These are phyloP conservation scores for Tetracladium maxilliforme DNA, from an alignment of 2,329 filamentous ascomycete species.

Conservation along the genomic window DNA sequence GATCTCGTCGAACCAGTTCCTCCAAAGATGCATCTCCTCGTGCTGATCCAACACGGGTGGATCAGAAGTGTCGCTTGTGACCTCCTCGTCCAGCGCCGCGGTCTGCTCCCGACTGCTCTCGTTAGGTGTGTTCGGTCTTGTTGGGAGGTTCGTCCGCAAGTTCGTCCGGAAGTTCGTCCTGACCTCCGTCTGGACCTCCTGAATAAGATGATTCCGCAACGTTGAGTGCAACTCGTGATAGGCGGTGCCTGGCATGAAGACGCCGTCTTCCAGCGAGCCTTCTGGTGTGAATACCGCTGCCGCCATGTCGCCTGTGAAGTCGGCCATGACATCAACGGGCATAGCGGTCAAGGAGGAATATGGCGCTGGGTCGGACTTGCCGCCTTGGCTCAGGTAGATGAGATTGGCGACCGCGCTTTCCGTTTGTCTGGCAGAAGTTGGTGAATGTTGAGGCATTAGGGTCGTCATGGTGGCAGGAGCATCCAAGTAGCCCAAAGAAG, in stretches of 20 bases:
- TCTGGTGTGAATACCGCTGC: constrained; percentile 16
- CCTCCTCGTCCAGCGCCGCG: constrained; percentile 3
- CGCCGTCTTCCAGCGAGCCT: too few relatives aligned
- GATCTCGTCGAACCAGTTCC: constrained; percentile 24
- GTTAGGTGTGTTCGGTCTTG: constrained; percentile 5
- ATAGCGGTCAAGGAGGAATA: constrained; percentile 3
- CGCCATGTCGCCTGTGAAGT: too few relatives aligned
- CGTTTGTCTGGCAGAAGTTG: too few relatives aligned
- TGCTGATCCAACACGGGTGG: constrained; percentile 12
- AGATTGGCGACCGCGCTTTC: constrained; percentile 3
- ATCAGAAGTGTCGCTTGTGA: constrained; percentile 6
- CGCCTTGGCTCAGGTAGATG: constrained; percentile 1
- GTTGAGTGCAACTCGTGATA: constrained; percentile 30
- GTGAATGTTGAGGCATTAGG: too few relatives aligned
- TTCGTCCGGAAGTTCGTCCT: too few relatives aligned
- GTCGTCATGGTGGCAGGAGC: too few relatives aligned
- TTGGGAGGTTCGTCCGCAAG: constrained; percentile 11
- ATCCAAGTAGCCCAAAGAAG: too few relatives aligned
- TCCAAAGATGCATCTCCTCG: constrained; percentile 21
- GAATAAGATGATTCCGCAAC: constrained; percentile 26
- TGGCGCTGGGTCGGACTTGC: neutral
- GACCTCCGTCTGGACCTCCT: constrained; percentile 23
- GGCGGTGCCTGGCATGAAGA: constrained; percentile 29
- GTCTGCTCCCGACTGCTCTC: constrained; percentile 5
- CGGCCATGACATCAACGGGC: constrained; percentile 4